Conservation (phyloP, 1,284 basidiomycete species). For the Waitea zeae region DNA sequence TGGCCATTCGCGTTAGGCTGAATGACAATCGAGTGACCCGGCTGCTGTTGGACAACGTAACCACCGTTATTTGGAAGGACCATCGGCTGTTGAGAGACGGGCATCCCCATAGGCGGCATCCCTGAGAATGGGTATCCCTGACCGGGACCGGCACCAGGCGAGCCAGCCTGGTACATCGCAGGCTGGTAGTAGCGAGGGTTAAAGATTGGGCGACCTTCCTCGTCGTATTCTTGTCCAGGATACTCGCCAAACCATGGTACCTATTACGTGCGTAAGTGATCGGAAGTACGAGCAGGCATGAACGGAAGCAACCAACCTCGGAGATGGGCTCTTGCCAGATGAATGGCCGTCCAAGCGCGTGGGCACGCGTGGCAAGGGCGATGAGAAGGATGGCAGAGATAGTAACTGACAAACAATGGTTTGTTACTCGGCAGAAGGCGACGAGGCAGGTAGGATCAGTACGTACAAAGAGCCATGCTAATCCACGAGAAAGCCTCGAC, state of each 20-base stretch:
- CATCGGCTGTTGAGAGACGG: conserved; percentile 5
- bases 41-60: conserved; percentile 25
- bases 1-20: conserved; percentile 46
- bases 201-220: not conserved
- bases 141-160: not conserved
- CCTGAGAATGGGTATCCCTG: no score
- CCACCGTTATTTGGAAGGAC: conserved; percentile 11
- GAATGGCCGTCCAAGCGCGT: conserved; percentile 17
- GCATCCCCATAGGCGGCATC: not conserved
- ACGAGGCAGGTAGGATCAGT: conserved; percentile 18
- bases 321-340: conserved; percentile 32
- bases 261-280: no score
- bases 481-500: conserved; percentile 66
- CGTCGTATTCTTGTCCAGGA: conserved; percentile 18
- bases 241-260: conserved; percentile 35
- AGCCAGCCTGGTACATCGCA: not conserved
- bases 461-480: conserved; percentile 41
- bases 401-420: no score
- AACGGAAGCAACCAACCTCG: no score
- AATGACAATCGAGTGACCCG: conserved; percentile 52
- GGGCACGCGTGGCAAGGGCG: conserved; percentile 22
- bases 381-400: conserved; percentile 26
- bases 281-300: no score
- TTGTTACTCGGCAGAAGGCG: no score
- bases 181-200: not conserved